phyloP scores from a whole-genome alignment of 2,329 filamentous ascomycete species.

The Ophidiomyces ophidiicola region DNA sequence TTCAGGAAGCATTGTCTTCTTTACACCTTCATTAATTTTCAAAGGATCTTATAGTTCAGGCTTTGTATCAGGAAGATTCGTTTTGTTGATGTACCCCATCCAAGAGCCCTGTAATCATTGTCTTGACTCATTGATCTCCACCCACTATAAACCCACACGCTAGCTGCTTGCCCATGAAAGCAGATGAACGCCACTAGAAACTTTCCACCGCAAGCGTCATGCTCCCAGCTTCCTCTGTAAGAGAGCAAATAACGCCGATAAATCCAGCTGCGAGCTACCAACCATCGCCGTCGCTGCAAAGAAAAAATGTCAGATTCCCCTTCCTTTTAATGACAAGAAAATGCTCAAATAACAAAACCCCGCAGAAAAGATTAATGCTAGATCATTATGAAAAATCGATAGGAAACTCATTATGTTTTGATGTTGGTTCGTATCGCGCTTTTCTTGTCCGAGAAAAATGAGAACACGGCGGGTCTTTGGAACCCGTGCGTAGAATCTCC shows the following conservation, averaged over 20 bases:
- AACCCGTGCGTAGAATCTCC: not conserved
- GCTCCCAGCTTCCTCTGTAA: not conserved
- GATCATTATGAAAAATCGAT: slow-evolving; percentile 3
- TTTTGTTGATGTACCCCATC: too few species aligned
- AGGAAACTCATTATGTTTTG: slow-evolving; percentile 6
- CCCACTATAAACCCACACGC: too few species aligned
- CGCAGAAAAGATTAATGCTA: slow-evolving; percentile 1
- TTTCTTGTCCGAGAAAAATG: not conserved
- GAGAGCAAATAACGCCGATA: not conserved
- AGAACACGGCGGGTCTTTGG: not conserved
- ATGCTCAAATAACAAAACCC: slow-evolving; percentile 5
- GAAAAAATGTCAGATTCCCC: slow-evolving; percentile 5
- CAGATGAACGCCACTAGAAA: not conserved
- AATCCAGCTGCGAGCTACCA: not conserved
- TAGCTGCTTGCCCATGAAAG: too few species aligned
- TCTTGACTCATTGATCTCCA: too few species aligned
- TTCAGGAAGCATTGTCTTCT: too few species aligned
- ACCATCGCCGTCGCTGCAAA: slow-evolving; percentile 9
- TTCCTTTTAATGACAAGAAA: not conserved
- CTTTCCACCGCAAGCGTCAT: not conserved
- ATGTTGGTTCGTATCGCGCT: not conserved
- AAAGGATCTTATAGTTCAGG: too few species aligned
- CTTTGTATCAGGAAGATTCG: too few species aligned
- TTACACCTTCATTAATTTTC: too few species aligned
- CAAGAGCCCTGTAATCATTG: too few species aligned